A percentile compares a stretch with the other conserved stretches of the same genome.
Conservation (phyloP, 1,284 basidiomycete genomes). For the Coriolopsis trogii region DNA sequence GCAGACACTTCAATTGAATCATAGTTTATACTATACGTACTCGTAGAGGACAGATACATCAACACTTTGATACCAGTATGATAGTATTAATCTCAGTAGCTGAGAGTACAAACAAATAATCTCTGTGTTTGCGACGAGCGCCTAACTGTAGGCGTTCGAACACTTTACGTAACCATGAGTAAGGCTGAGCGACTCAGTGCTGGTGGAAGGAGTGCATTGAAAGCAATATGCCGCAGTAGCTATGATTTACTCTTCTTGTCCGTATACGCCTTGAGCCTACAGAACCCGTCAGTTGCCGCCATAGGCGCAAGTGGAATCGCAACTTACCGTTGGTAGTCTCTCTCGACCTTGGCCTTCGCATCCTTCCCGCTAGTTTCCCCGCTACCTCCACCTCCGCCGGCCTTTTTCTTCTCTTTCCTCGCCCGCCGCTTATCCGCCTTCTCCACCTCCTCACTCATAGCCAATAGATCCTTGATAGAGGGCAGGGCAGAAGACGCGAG, state of each 20-base stretch:
- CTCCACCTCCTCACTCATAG: constrained; percentile 68
- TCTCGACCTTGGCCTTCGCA: constrained; percentile 43
- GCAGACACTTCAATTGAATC: too few relatives aligned
- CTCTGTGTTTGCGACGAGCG: too few relatives aligned
- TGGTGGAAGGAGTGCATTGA: too few relatives aligned
- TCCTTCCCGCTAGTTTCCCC: constrained; percentile 27
- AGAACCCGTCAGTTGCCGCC: neutral
- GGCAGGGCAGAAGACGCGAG: constrained; percentile 76
- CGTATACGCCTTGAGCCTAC: constrained; percentile 56
- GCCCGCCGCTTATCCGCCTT: constrained; percentile 66
- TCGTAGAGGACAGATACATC: too few relatives aligned
- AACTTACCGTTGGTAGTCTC: constrained; percentile 55
- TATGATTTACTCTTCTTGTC: constrained; percentile 42
- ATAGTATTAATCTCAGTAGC: too few relatives aligned
- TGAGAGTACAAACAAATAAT: too few relatives aligned
- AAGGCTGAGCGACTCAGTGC: too few relatives aligned
- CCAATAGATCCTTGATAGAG: constrained; percentile 80
- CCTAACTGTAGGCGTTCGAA: too few relatives aligned
- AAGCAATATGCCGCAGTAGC: too few relatives aligned
- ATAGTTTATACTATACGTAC: too few relatives aligned
- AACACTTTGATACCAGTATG: too few relatives aligned
- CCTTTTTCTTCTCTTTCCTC: constrained; percentile 73
- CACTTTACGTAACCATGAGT: too few relatives aligned
- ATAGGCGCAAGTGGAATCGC: neutral
- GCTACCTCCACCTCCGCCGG: constrained; percentile 21